Evolutionary conservation across 169 alveolate genomes (phyloP).

Genomic region (Plasmodium fragile): DNA sequence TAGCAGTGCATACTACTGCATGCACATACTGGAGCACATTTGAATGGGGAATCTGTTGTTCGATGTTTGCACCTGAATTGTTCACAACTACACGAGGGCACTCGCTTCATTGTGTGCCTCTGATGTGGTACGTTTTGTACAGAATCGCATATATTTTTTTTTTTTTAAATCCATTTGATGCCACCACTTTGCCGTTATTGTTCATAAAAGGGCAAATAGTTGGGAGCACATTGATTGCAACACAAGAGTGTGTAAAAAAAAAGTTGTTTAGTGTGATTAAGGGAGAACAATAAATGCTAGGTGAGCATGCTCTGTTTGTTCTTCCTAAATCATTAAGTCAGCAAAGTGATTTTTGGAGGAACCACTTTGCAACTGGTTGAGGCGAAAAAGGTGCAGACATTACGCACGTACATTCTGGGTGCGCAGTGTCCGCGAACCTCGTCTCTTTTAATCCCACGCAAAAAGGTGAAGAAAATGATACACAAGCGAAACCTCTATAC

Average conservation of each 20-base stretch:
- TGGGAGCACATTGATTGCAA: background rate
- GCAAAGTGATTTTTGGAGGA: background rate
- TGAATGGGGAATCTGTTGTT: background rate
- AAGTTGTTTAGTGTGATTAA: background rate
- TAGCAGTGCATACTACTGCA: background rate
- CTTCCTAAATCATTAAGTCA: background rate
- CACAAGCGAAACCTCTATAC: background rate
- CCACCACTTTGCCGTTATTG: background rate
- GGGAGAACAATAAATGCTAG: background rate
- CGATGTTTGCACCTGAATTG: background rate
- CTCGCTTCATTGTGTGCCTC: background rate
- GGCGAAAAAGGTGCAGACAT: background rate
- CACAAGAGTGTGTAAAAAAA: conserved; percentile 2
- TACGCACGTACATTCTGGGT: background rate
- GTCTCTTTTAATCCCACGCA: background rate
- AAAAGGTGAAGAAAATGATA: background rate
- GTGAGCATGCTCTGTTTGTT: background rate
- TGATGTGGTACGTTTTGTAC: background rate
- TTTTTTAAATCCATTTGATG: background rate
- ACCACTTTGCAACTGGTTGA: background rate
- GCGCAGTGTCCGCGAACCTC: background rate
- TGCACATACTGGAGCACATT: background rate
- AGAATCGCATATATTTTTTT: background rate
- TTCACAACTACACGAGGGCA: background rate
- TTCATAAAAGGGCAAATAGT: background rate